Evolutionary conservation across 2,329 filamentous ascomycete species (phyloP).

Genomic region (Colletotrichum sp.): DNA sequence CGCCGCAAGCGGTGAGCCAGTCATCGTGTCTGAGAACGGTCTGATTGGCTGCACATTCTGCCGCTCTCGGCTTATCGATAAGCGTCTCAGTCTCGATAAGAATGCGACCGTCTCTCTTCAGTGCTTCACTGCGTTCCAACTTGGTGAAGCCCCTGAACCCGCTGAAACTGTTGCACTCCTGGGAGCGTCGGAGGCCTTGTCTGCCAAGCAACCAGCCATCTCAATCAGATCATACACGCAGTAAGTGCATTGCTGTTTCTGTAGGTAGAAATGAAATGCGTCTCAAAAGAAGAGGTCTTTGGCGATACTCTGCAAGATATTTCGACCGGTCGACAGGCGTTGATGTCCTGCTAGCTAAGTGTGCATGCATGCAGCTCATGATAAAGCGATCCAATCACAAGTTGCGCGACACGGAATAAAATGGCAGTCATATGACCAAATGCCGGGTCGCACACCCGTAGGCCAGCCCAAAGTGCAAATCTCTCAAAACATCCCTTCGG

Average conservation of each 20-base stretch:
- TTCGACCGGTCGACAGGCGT: neutral
- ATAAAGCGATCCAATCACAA: neutral
- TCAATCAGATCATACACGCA: neutral
- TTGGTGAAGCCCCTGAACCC: neutral
- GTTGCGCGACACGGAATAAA: neutral
- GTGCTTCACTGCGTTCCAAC: neutral
- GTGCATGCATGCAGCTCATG: neutral
- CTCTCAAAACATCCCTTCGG: neutral
- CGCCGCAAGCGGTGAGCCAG: neutral
- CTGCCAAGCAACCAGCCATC: neutral
- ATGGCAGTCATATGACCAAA: neutral
- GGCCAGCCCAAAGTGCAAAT: neutral
- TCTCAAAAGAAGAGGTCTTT: neutral
- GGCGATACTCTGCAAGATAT: neutral
- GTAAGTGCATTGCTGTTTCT: neutral
- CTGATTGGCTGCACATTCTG: neutral
- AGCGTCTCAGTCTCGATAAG: neutral
- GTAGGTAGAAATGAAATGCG: accelerated
- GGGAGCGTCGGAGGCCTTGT: neutral
- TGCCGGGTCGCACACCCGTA: neutral
- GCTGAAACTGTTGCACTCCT: neutral
- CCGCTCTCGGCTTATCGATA: neutral
- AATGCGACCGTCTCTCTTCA: neutral
- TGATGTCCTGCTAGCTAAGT: neutral
- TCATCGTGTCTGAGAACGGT: neutral